Percentiles rank a stretch among this genome's conserved stretches.
These are phyloP conservation scores for Huntiella omanensis DNA, from an alignment of 2,329 filamentous ascomycete genomes.

Conservation along the genomic window DNA sequence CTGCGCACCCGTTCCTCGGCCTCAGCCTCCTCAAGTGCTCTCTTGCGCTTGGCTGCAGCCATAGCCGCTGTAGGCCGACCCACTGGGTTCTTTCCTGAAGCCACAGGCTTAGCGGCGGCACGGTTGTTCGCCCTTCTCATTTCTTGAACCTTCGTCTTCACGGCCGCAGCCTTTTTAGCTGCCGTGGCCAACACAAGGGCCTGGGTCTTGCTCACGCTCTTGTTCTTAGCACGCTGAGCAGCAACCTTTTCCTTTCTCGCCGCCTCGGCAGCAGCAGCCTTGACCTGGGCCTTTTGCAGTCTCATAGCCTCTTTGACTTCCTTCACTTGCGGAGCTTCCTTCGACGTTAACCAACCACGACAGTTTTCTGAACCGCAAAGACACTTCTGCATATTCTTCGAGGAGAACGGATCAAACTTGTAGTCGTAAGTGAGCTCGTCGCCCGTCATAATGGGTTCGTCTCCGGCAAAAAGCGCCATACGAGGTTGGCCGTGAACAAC, in stretches of 20 bases:
- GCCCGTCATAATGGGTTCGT: slow-evolving; percentile 76
- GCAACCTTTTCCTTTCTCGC: slow-evolving; percentile 16
- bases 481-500: slow-evolving; percentile 82
- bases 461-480: slow-evolving; percentile 91
- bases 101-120: not conserved
- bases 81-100: not conserved
- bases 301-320: slow-evolving; percentile 18
- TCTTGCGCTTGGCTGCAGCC: slow-evolving; percentile 3
- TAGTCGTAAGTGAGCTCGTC: slow-evolving; percentile 93
- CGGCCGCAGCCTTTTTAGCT: slow-evolving; percentile 5
- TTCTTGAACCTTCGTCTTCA: slow-evolving; percentile 2
- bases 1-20: not conserved
- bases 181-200: not conserved
- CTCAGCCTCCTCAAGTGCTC: not conserved
- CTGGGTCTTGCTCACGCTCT: slow-evolving; percentile 18
- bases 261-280: slow-evolving; percentile 29
- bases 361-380: slow-evolving; percentile 45
- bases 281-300: slow-evolving; percentile 22
- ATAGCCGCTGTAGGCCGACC: not conserved
- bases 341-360: slow-evolving; percentile 43
- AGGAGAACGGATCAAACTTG: slow-evolving; percentile 51
- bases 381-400: slow-evolving; percentile 49
- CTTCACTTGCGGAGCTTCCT: slow-evolving; percentile 32
- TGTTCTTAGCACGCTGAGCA: not conserved
- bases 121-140: slow-evolving; percentile 1